Evolutionary conservation across 2,329 filamentous ascomycete species (phyloP).

Genomic region (Cladophialophora immunda): DNA sequence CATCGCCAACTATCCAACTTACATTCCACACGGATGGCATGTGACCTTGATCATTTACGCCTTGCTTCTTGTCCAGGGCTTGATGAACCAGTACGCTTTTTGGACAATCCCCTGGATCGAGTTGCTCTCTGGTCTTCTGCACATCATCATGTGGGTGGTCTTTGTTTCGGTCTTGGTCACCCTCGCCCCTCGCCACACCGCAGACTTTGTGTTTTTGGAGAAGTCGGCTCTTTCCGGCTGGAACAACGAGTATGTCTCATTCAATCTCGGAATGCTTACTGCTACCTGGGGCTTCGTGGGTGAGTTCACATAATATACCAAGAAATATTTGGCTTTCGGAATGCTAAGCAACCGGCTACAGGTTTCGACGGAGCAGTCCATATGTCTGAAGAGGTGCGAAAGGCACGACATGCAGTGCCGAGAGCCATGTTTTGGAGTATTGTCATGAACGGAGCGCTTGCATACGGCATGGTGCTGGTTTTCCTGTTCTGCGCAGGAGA

Average conservation of each 20-base stretch:
- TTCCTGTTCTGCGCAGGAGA: constrained; percentile 47
- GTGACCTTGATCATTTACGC: constrained; percentile 51
- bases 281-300: constrained; percentile 46
- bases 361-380: constrained; percentile 42
- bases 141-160: constrained; percentile 48
- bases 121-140: constrained; percentile 47
- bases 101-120: constrained; percentile 52
- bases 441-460: constrained; percentile 46
- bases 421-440: constrained; percentile 49
- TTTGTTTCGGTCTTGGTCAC: constrained; percentile 49
- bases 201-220: constrained; percentile 48
- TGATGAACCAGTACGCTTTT: constrained; percentile 45
- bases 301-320: constrained; percentile 32
- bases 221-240: constrained; percentile 45
- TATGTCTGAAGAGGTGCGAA: constrained; percentile 50
- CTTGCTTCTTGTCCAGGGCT: constrained; percentile 45
- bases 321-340: neutral
- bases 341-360: constrained; percentile 19
- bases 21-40: constrained; percentile 49
- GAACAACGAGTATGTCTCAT: constrained; percentile 46
- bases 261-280: constrained; percentile 50
- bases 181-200: constrained; percentile 44
- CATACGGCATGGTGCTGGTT: constrained; percentile 48
- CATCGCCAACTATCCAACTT: constrained; percentile 45
- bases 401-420: constrained; percentile 47